Evolutionary conservation across 129 eudicot genomes (phyloP).

Genomic region (Solidago caesia): DNA sequence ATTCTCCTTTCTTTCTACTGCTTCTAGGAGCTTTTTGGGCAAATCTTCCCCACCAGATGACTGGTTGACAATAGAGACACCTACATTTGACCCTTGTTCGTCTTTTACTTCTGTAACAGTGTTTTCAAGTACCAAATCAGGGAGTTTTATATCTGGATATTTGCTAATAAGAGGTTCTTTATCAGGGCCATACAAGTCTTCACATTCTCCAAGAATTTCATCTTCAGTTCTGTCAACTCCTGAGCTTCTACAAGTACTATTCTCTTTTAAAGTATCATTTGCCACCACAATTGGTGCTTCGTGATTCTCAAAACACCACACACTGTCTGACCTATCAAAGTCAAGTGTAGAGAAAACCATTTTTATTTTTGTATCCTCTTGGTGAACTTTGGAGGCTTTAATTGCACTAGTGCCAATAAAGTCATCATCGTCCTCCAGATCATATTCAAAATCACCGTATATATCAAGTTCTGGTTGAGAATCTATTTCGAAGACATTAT

Average conservation of each 20-base stretch:
- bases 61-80: conserved; percentile 4
- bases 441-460: conserved; percentile 91
- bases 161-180: conserved; percentile 65
- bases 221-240: conserved; percentile 47
- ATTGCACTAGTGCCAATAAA: conserved; percentile 52
- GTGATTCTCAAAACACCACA: conserved; percentile 29
- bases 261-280: conserved; percentile 22
- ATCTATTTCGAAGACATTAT: conserved; percentile 75
- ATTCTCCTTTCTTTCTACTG: conserved; percentile 17
- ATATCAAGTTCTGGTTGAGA: conserved; percentile 80
- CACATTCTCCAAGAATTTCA: conserved; percentile 65
- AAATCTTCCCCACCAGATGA: conserved; percentile 33
- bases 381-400: conserved; percentile 43
- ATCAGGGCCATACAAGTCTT: conserved; percentile 91
- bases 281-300: conserved; percentile 29
- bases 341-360: conserved; percentile 66
- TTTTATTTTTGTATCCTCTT: conserved; percentile 60
- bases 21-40: conserved; percentile 26
- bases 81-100: conserved; percentile 19
- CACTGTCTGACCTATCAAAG: conserved; percentile 32
- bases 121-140: conserved; percentile 36
- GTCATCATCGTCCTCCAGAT: conserved; percentile 74
- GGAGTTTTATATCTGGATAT: conserved; percentile 49
- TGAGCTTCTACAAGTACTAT: conserved; percentile 22
- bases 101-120: conserved; percentile 25